Conservation (phyloP, 1,284 basidiomycete genomes). For the Fomitopsis pinicola region DNA sequence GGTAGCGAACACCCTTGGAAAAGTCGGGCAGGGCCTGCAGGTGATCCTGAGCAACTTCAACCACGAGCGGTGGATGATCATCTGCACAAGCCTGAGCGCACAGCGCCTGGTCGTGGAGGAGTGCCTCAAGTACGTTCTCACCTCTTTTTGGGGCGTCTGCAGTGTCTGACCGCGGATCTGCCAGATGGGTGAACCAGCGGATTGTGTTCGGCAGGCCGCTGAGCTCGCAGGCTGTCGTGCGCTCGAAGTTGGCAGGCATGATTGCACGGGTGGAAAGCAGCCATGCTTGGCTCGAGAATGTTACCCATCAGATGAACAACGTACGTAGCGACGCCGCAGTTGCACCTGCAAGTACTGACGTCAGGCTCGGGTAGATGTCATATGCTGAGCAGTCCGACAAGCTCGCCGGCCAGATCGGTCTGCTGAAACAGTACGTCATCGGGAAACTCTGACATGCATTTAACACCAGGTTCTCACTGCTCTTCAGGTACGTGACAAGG, state of each 20-base stretch:
- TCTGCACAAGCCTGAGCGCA: constrained; percentile 63
- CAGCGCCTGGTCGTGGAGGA: constrained; percentile 76
- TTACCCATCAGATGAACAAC: constrained; percentile 93
- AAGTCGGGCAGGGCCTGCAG: constrained; percentile 80
- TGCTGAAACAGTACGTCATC: constrained; percentile 59
- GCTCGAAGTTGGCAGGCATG: constrained; percentile 85
- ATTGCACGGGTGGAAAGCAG: constrained; percentile 85
- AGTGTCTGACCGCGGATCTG: neutral
- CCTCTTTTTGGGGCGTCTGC: neutral
- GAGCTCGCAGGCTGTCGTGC: constrained; percentile 85
- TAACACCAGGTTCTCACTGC: neutral
- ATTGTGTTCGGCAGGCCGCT: constrained; percentile 90
- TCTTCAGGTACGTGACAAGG: constrained; percentile 56
- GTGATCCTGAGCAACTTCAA: constrained; percentile 88
- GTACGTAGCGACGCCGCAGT: constrained; percentile 36
- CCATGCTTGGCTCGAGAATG: constrained; percentile 86
- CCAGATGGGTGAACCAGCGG: constrained; percentile 79
- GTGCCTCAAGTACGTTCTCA: constrained; percentile 59
- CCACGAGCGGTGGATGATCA: constrained; percentile 86
- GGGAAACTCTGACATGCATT: neutral
- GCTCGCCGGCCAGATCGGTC: constrained; percentile 69
- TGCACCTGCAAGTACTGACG: neutral
- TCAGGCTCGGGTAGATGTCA: constrained; percentile 47
- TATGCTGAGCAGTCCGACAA: constrained; percentile 80
- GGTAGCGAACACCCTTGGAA: constrained; percentile 80